A percentile compares a stretch with the other conserved stretches of the same genome.
Conservation (phyloP, 148 eudicot genomes). For the Suaeda aralocaspica region DNA sequence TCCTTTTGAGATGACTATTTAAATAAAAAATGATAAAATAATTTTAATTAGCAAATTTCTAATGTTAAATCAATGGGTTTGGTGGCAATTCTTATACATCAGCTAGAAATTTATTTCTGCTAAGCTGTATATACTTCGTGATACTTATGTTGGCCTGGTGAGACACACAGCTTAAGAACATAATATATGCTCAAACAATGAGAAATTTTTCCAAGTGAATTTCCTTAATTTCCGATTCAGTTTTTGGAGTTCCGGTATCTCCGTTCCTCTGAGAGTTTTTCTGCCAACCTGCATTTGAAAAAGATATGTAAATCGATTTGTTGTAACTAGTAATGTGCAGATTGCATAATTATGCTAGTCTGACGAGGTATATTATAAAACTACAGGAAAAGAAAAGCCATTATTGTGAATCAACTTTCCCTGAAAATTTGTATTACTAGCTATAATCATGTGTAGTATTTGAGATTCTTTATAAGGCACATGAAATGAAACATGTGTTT, state of each 20-base stretch:
- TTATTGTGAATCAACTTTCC: no score
- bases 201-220: background rate
- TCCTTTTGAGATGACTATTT: background rate
- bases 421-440: no score
- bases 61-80: background rate
- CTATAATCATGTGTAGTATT: no score
- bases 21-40: background rate
- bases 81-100: background rate
- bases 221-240: background rate
- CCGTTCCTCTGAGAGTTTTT: constrained; percentile 46
- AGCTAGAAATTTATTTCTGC: background rate
- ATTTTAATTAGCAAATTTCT: background rate
- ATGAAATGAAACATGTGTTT: no score
- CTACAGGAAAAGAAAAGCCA: no score
- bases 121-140: no score
- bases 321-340: no score
- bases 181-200: background rate
- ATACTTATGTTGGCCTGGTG: background rate
- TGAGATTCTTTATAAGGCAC: no score
- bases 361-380: no score
- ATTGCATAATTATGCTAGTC: no score
- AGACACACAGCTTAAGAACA: background rate
- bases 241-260: constrained; percentile 30
- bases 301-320: no score
- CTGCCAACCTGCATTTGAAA: no score